phyloP scores from a whole-genome alignment of 768 basidiomycete species.

The Crepidotus variabilis region DNA sequence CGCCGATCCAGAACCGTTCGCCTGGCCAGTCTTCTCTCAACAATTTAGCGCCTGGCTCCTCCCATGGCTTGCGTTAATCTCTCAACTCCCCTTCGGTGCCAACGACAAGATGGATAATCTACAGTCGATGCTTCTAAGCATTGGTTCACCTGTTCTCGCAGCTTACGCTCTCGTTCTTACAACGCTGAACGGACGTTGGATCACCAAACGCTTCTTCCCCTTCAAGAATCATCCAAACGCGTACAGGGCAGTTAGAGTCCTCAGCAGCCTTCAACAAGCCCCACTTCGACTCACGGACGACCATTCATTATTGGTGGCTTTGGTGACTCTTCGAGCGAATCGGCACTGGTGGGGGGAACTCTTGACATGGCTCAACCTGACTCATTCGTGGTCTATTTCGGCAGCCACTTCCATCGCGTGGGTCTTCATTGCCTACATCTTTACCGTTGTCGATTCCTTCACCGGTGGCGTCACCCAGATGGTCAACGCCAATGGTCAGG shows the following conservation, averaged over 20 bases:
- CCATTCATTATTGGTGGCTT: slow-evolving; percentile 30
- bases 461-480: slow-evolving; percentile 16
- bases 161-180: slow-evolving; percentile 42
- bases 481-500: slow-evolving; percentile 28
- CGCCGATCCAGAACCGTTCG: slow-evolving; percentile 19
- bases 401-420: slow-evolving; percentile 37
- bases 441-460: slow-evolving; percentile 35
- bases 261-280: slow-evolving; percentile 38
- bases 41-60: slow-evolving; percentile 42
- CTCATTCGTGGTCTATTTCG: slow-evolving; percentile 33
- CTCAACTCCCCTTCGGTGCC: slow-evolving; percentile 47
- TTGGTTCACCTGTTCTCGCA: slow-evolving; percentile 42
- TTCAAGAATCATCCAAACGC: slow-evolving; percentile 30
- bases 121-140: slow-evolving; percentile 35
- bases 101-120: slow-evolving; percentile 36
- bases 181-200: slow-evolving; percentile 40
- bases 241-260: neutral
- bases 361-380: slow-evolving; percentile 26
- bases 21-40: slow-evolving; percentile 32
- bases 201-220: slow-evolving; percentile 27
- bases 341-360: slow-evolving; percentile 38
- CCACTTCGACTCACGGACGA: slow-evolving; percentile 26
- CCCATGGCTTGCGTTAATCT: slow-evolving; percentile 45
- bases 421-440: slow-evolving; percentile 40
- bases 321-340: slow-evolving; percentile 38